phyloP scores from a whole-genome alignment of 2,329 filamentous ascomycete species.

The Scedosporium aurantiacum region DNA sequence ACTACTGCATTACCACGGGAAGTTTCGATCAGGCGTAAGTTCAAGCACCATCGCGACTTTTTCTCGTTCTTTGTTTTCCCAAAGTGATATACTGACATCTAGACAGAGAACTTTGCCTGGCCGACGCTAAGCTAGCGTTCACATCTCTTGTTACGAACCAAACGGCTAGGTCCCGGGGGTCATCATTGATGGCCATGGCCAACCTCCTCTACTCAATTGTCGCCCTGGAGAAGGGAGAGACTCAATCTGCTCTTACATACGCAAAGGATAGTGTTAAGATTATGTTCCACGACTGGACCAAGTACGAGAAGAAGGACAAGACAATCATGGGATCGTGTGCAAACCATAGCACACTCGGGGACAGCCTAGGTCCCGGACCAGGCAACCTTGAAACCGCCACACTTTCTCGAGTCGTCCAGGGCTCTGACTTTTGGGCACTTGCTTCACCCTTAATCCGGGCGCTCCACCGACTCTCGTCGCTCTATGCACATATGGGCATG shows the following conservation, averaged over 20 bases:
- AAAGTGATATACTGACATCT: neutral
- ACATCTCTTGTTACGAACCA: neutral
- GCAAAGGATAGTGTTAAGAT: slow-evolving; percentile 47
- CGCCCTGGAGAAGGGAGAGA: slow-evolving; percentile 49
- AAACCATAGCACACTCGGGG: slow-evolving; percentile 10
- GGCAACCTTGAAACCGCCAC: neutral
- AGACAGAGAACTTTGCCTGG: slow-evolving; percentile 1
- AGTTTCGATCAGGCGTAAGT: slow-evolving; percentile 49
- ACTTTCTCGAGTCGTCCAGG: slow-evolving; percentile 10
- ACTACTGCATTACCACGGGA: slow-evolving; percentile 61
- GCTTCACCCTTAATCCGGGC: slow-evolving; percentile 63
- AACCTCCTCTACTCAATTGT: slow-evolving; percentile 52
- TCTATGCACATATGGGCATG: slow-evolving; percentile 77
- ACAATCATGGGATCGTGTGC: slow-evolving; percentile 13
- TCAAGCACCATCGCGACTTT: neutral
- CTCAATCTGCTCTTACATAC: slow-evolving; percentile 44
- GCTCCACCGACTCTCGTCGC: slow-evolving; percentile 60
- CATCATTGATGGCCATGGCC: slow-evolving; percentile 5
- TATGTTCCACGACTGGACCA: slow-evolving; percentile 44
- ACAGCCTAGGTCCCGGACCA: neutral
- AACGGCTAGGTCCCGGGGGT: neutral
- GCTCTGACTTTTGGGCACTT: slow-evolving; percentile 67
- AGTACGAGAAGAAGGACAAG: slow-evolving; percentile 27
- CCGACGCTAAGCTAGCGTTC: neutral
- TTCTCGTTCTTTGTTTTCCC: neutral